A percentile compares a stretch with the other conserved stretches of the same genome.
These are phyloP conservation scores for Cephaloascus fragrans DNA, from an alignment of 805 yeast genomes.

Conservation along the genomic window DNA sequence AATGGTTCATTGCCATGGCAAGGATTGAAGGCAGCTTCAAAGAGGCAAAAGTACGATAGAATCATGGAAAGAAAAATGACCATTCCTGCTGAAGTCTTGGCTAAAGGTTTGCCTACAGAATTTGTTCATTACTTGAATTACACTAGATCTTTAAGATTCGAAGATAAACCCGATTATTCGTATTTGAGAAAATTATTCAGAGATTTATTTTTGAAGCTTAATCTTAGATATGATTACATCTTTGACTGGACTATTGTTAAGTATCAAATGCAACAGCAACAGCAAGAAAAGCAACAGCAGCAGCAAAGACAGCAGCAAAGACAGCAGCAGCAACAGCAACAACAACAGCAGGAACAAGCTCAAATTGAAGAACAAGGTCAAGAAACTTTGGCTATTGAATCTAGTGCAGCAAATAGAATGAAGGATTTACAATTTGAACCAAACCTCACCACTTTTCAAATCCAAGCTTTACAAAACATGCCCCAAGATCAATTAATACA, in stretches of 20 bases:
- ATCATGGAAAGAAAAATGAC: slow-evolving; percentile 93
- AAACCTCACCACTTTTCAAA: no score
- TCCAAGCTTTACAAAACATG: no score
- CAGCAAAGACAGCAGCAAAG: slow-evolving; percentile 7
- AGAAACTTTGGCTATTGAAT: no score
- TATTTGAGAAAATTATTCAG: slow-evolving; percentile 83
- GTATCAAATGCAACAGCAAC: slow-evolving; percentile 51
- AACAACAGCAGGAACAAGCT: slow-evolving; percentile 8
- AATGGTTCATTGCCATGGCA: slow-evolving; percentile 98
- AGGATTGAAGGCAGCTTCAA: slow-evolving; percentile 93
- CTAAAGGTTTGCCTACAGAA: slow-evolving; percentile 88
- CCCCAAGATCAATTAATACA: no score
- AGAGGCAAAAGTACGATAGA: slow-evolving; percentile 93
- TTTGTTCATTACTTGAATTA: slow-evolving; percentile 82
- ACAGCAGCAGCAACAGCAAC: slow-evolving; percentile 10
- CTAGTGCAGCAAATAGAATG: no score
- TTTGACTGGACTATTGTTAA: slow-evolving; percentile 95
- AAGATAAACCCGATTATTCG: slow-evolving; percentile 91
- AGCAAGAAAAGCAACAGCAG: slow-evolving; percentile 26
- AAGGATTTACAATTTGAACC: no score
- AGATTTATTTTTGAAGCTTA: slow-evolving; percentile 80
- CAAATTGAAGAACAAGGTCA: no score
- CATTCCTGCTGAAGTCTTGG: slow-evolving; percentile 75
- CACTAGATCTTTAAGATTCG: slow-evolving; percentile 84
- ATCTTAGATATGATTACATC: slow-evolving; percentile 85